Evolutionary conservation across 2,329 filamentous ascomycete species (phyloP).

Genomic region (Sporothrix dimorphospora): DNA sequence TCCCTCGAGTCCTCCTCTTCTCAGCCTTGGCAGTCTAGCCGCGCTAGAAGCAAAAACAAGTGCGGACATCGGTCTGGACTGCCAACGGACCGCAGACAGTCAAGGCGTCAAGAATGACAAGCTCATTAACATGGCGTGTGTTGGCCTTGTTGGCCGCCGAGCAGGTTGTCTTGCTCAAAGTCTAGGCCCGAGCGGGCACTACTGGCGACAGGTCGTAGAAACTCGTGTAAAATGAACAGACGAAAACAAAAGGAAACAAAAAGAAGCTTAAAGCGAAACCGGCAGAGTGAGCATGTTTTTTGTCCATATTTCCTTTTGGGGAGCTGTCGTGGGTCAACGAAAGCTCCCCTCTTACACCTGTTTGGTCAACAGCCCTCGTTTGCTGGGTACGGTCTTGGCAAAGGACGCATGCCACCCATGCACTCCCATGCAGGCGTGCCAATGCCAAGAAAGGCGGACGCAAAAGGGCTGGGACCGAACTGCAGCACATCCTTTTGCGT

Average conservation of each 20-base stretch:
- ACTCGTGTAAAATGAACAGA: not conserved
- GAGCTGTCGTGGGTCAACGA: not conserved
- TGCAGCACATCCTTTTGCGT: not conserved
- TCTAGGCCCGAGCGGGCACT: too few species aligned
- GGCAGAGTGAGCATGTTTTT: conserved; percentile 24
- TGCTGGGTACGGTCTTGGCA: conserved; percentile 15
- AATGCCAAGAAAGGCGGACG: not conserved
- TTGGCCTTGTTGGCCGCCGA: too few species aligned
- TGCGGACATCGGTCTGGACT: not conserved
- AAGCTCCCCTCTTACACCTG: conserved; percentile 11
- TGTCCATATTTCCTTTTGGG: not conserved
- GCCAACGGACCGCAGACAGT: not conserved
- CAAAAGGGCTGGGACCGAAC: not conserved
- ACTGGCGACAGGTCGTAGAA: too few species aligned
- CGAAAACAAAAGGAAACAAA: not conserved
- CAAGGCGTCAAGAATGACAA: not conserved
- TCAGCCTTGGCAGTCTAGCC: conserved; percentile 8
- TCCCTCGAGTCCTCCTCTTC: not conserved
- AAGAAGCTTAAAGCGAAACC: not conserved
- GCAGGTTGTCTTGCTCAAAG: too few species aligned
- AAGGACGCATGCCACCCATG: not conserved
- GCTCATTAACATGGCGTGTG: not conserved
- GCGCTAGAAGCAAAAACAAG: not conserved
- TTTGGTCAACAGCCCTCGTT: not conserved
- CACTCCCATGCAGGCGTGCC: not conserved